Percentiles rank a stretch among this genome's conserved stretches.
These are phyloP conservation scores for Millerago galiae DNA, from an alignment of 805 yeast species.

Conservation along the genomic window DNA sequence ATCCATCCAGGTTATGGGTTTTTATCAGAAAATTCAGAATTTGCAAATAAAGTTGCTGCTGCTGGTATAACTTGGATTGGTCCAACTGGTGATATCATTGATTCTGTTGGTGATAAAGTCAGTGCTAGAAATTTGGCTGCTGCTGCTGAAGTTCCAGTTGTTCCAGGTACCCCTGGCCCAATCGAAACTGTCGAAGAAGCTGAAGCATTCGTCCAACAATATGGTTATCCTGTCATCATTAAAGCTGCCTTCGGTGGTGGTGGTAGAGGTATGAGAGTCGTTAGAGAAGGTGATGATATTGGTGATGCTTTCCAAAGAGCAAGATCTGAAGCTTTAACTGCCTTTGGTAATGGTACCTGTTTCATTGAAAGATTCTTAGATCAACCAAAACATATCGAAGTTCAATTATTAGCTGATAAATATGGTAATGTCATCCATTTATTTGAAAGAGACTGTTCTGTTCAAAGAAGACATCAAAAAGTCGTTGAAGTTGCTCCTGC, in stretches of 20 bases:
- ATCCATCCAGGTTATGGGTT: slow-evolving; percentile 94
- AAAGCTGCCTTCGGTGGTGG: slow-evolving; percentile 99
- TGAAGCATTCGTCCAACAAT: slow-evolving; percentile 62
- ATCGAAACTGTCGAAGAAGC: slow-evolving; percentile 79
- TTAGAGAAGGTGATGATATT: slow-evolving; percentile 90
- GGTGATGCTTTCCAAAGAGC: slow-evolving; percentile 92
- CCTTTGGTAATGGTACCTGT: slow-evolving; percentile 99
- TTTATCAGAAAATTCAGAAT: slow-evolving; percentile 84
- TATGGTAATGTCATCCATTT: slow-evolving; percentile 93
- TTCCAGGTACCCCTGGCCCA: slow-evolving; percentile 98
- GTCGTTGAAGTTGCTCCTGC: slow-evolving; percentile 99
- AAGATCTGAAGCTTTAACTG: slow-evolving; percentile 84
- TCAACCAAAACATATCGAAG: slow-evolving; percentile 97
- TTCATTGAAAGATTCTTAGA: slow-evolving; percentile 93
- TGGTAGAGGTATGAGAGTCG: slow-evolving; percentile 99
- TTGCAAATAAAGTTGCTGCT: slow-evolving; percentile 86
- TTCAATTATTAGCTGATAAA: slow-evolving; percentile 87
- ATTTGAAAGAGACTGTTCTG: slow-evolving; percentile 98
- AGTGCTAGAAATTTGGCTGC: slow-evolving; percentile 86
- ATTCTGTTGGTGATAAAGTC: slow-evolving; percentile 95
- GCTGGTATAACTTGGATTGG: slow-evolving; percentile 96
- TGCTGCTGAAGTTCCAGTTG: slow-evolving; percentile 79
- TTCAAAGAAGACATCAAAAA: slow-evolving; percentile 98
- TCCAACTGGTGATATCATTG: slow-evolving; percentile 82
- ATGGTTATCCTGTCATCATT: slow-evolving; percentile 95